Evolutionary conservation across 192 early-diverging fungal species (phyloP), one percentile per base, ranked within the genome.

Genomic region (Backusella luteola): DNA sequence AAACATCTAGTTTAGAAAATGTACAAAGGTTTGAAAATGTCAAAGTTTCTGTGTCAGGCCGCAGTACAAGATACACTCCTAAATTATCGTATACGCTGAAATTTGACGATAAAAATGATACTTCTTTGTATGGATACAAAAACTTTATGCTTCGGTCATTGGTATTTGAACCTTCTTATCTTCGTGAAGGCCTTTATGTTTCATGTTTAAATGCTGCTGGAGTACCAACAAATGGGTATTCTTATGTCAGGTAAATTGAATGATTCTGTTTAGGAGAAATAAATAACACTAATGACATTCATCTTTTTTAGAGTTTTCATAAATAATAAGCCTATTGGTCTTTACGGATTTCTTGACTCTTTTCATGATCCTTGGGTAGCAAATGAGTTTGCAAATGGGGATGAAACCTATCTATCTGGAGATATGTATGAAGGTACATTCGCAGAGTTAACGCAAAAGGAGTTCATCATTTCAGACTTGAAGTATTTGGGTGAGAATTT

Each of bases 281-380:
- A 21, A 21, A 21, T 2, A 26, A 21, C 1, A 3, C 21, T 21
- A 56, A 56, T 56, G 8, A 6, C 8, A 21, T 56, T 2, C 6
- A 1, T 1, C 21, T 49, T 49, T 49, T 81, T 77, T 38, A 73
- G 73, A 39, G 29, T 73, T 17, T 63, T 73, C 38, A 39, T 73
- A 19, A 53, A 73, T 38, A 39, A 63, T 12, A 73, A 63, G 21
- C 39, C 73, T 41, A 21, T 66, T n/a, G 73, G 73, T 4, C 26
- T 74, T 35, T 74, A 41, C 26, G 73, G 73, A 4, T 7, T 74
- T 29, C 23, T 63, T 38, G 73, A 74, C 9, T 39, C 56, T 5
- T 74, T 39, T 23, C 73, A 74, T 23, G 21, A 63, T 41, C 73
- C 38, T 19, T 74, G 73, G 73, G 2, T 63, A 2, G 21, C 35